These are phyloP conservation scores for Suillus occidentalis DNA, from an alignment of 768 basidiomycete genomes.

Conservation along the genomic window DNA sequence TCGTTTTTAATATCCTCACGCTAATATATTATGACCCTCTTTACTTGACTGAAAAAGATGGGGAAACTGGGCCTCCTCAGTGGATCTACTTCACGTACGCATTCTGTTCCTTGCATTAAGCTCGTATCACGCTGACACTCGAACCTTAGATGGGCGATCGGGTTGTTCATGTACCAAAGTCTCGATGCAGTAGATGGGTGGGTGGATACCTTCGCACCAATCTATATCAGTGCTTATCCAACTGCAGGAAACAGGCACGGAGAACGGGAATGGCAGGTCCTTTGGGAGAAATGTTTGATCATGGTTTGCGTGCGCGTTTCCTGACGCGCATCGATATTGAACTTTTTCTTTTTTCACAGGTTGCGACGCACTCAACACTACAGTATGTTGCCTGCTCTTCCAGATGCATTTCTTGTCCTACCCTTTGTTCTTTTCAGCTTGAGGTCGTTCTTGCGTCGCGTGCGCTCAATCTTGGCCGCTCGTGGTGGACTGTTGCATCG, in stretches of 20 bases:
- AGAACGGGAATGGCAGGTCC: constrained; percentile 98
- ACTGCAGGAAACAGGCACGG: constrained; percentile 84
- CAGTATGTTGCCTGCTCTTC: constrained; percentile 44
- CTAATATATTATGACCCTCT: constrained; percentile 81
- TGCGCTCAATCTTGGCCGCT: constrained; percentile 88
- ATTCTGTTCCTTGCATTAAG: not conserved
- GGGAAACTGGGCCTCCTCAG: constrained; percentile 59
- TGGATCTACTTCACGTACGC: constrained; percentile 92
- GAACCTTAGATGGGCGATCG: constrained; percentile 71
- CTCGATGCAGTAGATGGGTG: constrained; percentile 90
- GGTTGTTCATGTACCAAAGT: constrained; percentile 89
- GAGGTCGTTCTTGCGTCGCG: constrained; percentile 81
- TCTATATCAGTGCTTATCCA: constrained; percentile 13
- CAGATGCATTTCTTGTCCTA: constrained; percentile 5
- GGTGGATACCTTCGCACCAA: constrained; percentile 24
- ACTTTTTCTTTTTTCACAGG: constrained; percentile 41
- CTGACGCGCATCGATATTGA: not conserved
- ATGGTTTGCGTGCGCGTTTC: constrained; percentile 52
- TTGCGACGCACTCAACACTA: constrained; percentile 94
- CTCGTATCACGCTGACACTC: constrained; percentile 1
- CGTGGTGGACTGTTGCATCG: constrained; percentile 96
- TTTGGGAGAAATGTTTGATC: constrained; percentile 97
- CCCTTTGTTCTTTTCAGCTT: constrained; percentile 48
- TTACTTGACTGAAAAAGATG: constrained; percentile 69
- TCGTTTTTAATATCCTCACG: constrained; percentile 82